These are phyloP conservation scores for Yamadazyma diddensiae DNA, from an alignment of 1,139 yeast species.

Conservation along the genomic window DNA sequence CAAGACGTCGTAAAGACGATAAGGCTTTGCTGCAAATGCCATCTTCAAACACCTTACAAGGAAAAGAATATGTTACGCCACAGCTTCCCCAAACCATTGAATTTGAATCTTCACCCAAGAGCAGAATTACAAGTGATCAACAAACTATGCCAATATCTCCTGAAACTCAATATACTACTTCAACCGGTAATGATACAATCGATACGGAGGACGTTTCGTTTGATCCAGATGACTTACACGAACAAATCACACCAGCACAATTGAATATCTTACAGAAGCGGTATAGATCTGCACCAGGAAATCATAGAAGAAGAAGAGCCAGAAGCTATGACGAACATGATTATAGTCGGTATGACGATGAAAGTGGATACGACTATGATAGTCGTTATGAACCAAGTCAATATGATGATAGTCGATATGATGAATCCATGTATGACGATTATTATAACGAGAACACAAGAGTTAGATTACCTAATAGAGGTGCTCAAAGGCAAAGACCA, in stretches of 20 bases:
- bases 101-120: not conserved
- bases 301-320: conserved; percentile 8
- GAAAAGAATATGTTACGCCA: not conserved
- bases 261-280: conserved; percentile 24
- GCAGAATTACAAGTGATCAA: not conserved
- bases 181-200: conserved; percentile 6
- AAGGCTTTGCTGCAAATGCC: conserved; percentile 1
- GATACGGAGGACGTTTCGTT: conserved; percentile 9
- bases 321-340: conserved; percentile 6
- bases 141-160: conserved; percentile 11
- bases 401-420: conserved; percentile 7
- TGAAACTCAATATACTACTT: conserved; percentile 9
- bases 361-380: not conserved
- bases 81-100: conserved; percentile 1
- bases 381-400: conserved; percentile 1
- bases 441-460: conserved; percentile 11
- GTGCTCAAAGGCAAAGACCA: not conserved
- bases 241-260: conserved; percentile 38
- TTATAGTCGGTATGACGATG: conserved; percentile 5
- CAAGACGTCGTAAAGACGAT: conserved; percentile 3
- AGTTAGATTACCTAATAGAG: conserved; percentile 8
- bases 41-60: conserved; percentile 2
- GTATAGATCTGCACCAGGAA: conserved; percentile 5
- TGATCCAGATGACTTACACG: conserved; percentile 32
- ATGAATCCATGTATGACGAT: conserved; percentile 10